phyloP scores from a whole-genome alignment of 2,329 filamentous ascomycete genomes.

The Pestalotiopsis sp. region DNA sequence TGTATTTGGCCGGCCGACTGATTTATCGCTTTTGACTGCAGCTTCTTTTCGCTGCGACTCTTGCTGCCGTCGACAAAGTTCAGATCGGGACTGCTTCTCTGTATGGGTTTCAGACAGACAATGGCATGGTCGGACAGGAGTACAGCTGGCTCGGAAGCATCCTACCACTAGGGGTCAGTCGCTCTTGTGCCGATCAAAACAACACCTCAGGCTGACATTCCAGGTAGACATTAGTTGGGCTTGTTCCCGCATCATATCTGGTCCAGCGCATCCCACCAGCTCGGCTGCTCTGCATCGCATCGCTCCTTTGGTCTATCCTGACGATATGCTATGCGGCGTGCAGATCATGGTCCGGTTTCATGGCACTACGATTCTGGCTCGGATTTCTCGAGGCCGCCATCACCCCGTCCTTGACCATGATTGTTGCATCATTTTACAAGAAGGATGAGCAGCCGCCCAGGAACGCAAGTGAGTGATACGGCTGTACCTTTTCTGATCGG shows the following conservation, averaged over 20 bases:
- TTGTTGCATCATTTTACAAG: constrained; percentile 40
- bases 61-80: constrained; percentile 36
- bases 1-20: not conserved
- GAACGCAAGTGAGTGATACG: constrained; percentile 26
- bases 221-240: constrained; percentile 23
- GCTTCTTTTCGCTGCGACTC: constrained; percentile 30
- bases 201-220: not conserved
- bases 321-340: constrained; percentile 29
- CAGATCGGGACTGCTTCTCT: constrained; percentile 34
- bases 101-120: constrained; percentile 36
- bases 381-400: constrained; percentile 38
- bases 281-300: constrained; percentile 27
- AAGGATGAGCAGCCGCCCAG: constrained; percentile 37
- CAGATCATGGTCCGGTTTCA: constrained; percentile 31
- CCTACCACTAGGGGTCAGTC: constrained; percentile 29
- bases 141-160: constrained; percentile 36
- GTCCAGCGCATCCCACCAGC: constrained; percentile 30
- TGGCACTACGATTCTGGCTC: constrained; percentile 37
- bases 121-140: constrained; percentile 32
- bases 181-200: not conserved
- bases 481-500: not conserved
- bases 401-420: constrained; percentile 34
- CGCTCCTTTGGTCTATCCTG: constrained; percentile 32
- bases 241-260: constrained; percentile 27
- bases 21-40: constrained; percentile 6